Base-by-base conservation (phyloP, 441 rosid species). In the Erodium texanum region DNA sequence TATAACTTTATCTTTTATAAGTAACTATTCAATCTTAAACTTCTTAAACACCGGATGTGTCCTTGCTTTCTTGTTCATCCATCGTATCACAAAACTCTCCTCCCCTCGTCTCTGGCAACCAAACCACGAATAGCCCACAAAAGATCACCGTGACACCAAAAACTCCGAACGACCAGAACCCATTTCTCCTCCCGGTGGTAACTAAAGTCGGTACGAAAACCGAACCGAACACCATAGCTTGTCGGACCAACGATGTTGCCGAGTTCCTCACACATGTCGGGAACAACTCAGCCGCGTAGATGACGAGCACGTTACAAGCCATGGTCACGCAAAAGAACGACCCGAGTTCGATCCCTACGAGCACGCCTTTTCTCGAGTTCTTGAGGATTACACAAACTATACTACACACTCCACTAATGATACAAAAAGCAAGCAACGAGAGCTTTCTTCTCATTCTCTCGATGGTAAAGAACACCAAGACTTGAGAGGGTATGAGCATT, bases 251-350 rank as follows among this genome's bases (percentile, higher is more conserved):
- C 2, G 97, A 82, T 0, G 82, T 32, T 0, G 96, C 96, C 7
- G 89, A 84, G 81, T 85, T 92, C 74, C 96, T 79, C 38, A 89
- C 94, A 15, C 88, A 78, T 0, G 97, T 89, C 0, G 94, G 97
- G 58, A 92, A 89, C 76, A 92, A 43, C 83, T 92, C 97, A 0
- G 81, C 54, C 0, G 92, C 79, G 80, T 84, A 83, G 24, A 92
- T 84, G 65, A 86, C 27, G 11, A 71, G 45, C 45, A 86, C 56
- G 63, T 69, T 71, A 48, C 81, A 81, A 8, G 81, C 86, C 0
- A 85, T 73, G 73, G 88, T 83, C 0, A 85, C 90, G 22, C 88
- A 62, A 22, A 83, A 87, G 41, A 86, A 87, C 3, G 96, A 81
- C 0, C 79, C 69, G 11, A 89, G 65, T 70, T 91, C 96, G 32